A percentile compares a stretch with the other conserved stretches of the same genome.
Conservation (phyloP, 768 basidiomycete species). For the Podaxis sp. region DNA sequence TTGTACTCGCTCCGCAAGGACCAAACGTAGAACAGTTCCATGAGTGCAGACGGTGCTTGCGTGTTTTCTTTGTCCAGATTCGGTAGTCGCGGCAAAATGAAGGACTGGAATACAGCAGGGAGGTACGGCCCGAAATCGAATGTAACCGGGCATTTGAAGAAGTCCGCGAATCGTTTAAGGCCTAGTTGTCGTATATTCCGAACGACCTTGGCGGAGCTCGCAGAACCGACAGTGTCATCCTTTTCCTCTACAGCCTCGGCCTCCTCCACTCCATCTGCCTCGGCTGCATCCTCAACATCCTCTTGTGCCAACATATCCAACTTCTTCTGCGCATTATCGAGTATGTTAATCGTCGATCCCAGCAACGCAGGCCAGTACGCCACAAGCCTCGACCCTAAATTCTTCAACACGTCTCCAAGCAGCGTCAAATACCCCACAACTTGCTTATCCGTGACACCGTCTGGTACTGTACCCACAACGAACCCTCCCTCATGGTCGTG, state of each 20-base stretch:
- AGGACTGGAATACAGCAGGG: constrained; percentile 56
- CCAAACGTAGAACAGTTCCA: constrained; percentile 86
- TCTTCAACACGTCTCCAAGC: constrained; percentile 79
- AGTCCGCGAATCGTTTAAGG: constrained; percentile 82
- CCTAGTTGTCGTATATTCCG: constrained; percentile 80
- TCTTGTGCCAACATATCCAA: constrained; percentile 39
- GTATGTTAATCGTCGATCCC: constrained; percentile 61
- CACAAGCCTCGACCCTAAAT: constrained; percentile 72
- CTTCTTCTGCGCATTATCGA: constrained; percentile 60
- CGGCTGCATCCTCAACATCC: constrained; percentile 19
- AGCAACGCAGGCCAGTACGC: constrained; percentile 76
- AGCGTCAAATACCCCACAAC: constrained; percentile 83
- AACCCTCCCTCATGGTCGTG: constrained; percentile 16
- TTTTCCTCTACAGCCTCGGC: constrained; percentile 25
- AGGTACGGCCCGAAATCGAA: constrained; percentile 82
- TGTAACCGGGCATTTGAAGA: constrained; percentile 69
- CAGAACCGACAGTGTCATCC: constrained; percentile 30
- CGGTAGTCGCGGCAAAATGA: constrained; percentile 82
- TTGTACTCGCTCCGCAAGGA: constrained; percentile 54
- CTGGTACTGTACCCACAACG: constrained; percentile 10
- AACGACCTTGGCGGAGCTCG: constrained; percentile 31
- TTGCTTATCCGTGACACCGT: constrained; percentile 53
- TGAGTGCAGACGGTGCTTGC: constrained; percentile 83
- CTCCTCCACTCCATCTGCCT: constrained; percentile 25
- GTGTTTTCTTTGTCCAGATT: constrained; percentile 81